Conservation (phyloP, 106 monocot genomes). For the Iris macrosiphon region DNA sequence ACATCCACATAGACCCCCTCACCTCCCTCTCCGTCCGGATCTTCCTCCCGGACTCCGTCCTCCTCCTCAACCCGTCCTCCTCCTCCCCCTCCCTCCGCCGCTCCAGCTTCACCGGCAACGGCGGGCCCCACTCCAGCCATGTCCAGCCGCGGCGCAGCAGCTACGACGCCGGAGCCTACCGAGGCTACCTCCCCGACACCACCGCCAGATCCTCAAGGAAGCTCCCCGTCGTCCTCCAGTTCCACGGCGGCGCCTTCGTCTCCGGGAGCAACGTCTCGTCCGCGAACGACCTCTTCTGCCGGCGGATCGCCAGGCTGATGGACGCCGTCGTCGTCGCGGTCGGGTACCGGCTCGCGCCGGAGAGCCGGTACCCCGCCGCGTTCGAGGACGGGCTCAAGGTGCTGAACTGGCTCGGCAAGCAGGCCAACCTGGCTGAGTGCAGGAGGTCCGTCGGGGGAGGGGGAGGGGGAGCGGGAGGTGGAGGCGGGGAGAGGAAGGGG, state of each 20-base stretch:
- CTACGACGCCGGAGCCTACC: slow-evolving; percentile 19
- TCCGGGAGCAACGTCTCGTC: slow-evolving; percentile 48
- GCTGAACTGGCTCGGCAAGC: slow-evolving; percentile 81
- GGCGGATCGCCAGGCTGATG: slow-evolving; percentile 56
- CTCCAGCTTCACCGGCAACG: not conserved
- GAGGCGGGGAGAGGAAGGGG: slow-evolving; percentile 12
- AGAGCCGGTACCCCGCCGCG: slow-evolving; percentile 81
- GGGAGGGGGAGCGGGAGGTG: too few relatives aligned
- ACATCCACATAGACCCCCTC: slow-evolving; percentile 90
- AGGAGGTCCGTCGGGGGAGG: slow-evolving; percentile 35
- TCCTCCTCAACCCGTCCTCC: not conserved
- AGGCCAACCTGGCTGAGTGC: slow-evolving; percentile 80
- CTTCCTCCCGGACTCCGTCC: slow-evolving; percentile 70
- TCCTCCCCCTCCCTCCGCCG: too few relatives aligned
- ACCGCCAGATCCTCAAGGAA: not conserved
- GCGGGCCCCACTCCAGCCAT: not conserved
- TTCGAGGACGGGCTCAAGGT: slow-evolving; percentile 84
- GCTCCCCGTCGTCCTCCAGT: slow-evolving; percentile 77
- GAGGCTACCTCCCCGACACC: slow-evolving; percentile 47
- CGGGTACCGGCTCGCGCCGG: slow-evolving; percentile 78
- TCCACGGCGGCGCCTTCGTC: slow-evolving; percentile 82
- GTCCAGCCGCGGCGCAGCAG: slow-evolving; percentile 4
- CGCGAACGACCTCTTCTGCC: slow-evolving; percentile 79
- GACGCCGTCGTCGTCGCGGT: slow-evolving; percentile 84
- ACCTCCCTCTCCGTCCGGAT: slow-evolving; percentile 89